These are phyloP conservation scores for Puccinia hordei DNA, from an alignment of 1,284 basidiomycete species.

Conservation along the genomic window DNA sequence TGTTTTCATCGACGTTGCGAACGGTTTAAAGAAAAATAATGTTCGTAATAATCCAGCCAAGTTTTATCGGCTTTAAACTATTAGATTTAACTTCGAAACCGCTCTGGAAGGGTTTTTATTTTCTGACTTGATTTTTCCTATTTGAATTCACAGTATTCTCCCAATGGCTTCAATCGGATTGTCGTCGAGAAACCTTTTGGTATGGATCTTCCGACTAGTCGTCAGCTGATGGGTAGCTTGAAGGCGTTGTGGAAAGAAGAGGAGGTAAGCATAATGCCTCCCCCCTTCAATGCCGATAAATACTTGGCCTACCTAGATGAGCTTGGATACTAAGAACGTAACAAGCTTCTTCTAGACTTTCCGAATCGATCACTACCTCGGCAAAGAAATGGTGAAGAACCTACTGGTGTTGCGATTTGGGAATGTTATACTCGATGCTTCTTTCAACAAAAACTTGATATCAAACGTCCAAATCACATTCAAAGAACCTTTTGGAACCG, in stretches of 20 bases:
- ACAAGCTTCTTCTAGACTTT: conserved; percentile 66
- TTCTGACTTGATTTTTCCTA: background rate
- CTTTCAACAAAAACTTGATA: conserved; percentile 91
- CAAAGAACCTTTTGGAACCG: conserved; percentile 96
- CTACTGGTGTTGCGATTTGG: conserved; percentile 89
- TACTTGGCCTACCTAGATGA: background rate
- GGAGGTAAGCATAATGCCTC: conserved; percentile 62
- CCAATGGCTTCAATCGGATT: conserved; percentile 77
- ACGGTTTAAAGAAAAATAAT: conserved; percentile 72
- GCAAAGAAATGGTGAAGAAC: conserved; percentile 99
- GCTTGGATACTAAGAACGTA: background rate
- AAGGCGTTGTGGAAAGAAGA: conserved; percentile 88
- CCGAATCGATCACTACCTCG: conserved; percentile 96
- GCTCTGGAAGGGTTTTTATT: background rate
- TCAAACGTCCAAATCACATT: conserved; percentile 96
- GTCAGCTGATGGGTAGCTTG: conserved; percentile 74
- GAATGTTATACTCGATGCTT: conserved; percentile 79
- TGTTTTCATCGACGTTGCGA: conserved; percentile 85
- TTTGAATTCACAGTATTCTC: conserved; percentile 69
- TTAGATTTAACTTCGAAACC: background rate
- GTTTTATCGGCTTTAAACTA: background rate
- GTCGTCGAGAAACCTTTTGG: conserved; percentile 97
- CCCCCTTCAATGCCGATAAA: background rate
- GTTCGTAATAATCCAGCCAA: conserved; percentile 2
- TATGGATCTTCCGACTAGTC: conserved; percentile 84